Conservation (phyloP, 2,329 filamentous ascomycete genomes). For the Graphilbum fragrans region DNA sequence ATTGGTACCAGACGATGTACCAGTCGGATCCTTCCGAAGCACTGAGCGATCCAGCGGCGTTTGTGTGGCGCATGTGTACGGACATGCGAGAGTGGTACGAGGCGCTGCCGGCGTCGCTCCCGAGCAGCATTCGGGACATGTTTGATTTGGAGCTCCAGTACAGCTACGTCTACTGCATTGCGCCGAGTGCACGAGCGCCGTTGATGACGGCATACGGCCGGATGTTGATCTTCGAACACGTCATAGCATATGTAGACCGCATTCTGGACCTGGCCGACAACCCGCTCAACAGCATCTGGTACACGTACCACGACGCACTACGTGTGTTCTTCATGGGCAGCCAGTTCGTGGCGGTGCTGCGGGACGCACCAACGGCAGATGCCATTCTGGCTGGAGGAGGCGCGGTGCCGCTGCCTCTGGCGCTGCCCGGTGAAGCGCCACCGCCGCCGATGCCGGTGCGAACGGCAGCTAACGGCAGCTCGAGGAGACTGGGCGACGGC, state of each 20-base stretch:
- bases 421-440: conserved; percentile 31
- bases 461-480: background rate
- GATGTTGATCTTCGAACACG: conserved; percentile 74
- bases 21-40: conserved; percentile 56
- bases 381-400: conserved; percentile 37
- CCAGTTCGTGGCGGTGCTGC: conserved; percentile 50
- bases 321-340: conserved; percentile 66
- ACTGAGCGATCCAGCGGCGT: conserved; percentile 56
- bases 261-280: conserved; percentile 57
- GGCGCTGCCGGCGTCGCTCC: conserved; percentile 54
- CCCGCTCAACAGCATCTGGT: conserved; percentile 48
- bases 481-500: no score
- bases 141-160: conserved; percentile 85
- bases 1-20: conserved; percentile 82
- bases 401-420: conserved; percentile 21
- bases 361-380: conserved; percentile 35
- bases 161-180: conserved; percentile 81
- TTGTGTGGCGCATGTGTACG: conserved; percentile 64
- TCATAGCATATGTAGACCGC: conserved; percentile 66
- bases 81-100: conserved; percentile 74
- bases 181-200: conserved; percentile 64
- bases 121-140: conserved; percentile 55
- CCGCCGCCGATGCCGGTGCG: conserved; percentile 32
- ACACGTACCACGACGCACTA: conserved; percentile 81
- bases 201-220: conserved; percentile 65